Conservation (phyloP, 495 filamentous ascomycete species). For the Penicillium riverlandense region DNA sequence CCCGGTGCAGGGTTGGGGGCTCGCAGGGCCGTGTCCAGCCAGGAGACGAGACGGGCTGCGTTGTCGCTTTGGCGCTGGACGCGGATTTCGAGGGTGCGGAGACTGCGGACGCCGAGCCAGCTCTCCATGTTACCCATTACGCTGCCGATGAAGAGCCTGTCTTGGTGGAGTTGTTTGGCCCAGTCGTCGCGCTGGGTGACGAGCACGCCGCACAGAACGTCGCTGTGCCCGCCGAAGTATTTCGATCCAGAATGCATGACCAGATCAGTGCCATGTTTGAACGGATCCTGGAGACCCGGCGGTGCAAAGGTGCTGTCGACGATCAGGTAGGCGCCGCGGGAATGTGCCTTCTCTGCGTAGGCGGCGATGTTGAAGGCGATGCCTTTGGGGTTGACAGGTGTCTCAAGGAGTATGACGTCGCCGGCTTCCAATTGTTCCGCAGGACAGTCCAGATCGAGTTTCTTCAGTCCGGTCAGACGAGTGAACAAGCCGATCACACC, state of each 20-base stretch:
- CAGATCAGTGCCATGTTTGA: conserved; percentile 68
- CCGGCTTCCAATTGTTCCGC: conserved; percentile 53
- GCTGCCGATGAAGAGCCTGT: conserved; percentile 68
- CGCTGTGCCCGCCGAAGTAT: conserved; percentile 90
- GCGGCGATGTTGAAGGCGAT: conserved; percentile 62
- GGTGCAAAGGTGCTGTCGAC: conserved; percentile 92
- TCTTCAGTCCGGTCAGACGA: conserved; percentile 61
- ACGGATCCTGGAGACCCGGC: conserved; percentile 84
- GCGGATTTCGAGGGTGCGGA: conserved; percentile 80
- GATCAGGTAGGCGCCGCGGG: conserved; percentile 62
- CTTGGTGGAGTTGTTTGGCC: conserved; percentile 48
- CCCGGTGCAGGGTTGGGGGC: conserved; percentile 17
- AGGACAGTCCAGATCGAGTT: conserved; percentile 55
- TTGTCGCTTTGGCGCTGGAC: conserved; percentile 67
- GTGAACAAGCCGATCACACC: conserved; percentile 65
- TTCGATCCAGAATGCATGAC: conserved; percentile 92
- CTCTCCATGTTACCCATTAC: conserved; percentile 89
- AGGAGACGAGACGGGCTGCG: conserved; percentile 59
- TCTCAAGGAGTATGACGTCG: conserved; percentile 88
- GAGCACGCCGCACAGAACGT: conserved; percentile 82
- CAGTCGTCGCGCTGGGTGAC: conserved; percentile 52
- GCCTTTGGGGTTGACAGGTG: conserved; percentile 84
- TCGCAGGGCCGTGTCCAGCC: conserved; percentile 50
- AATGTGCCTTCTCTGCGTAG: conserved; percentile 67
- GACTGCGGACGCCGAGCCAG: conserved; percentile 81